phyloP scores from a whole-genome alignment of 257 asterid species.

The Leptodermis oblonga region DNA sequence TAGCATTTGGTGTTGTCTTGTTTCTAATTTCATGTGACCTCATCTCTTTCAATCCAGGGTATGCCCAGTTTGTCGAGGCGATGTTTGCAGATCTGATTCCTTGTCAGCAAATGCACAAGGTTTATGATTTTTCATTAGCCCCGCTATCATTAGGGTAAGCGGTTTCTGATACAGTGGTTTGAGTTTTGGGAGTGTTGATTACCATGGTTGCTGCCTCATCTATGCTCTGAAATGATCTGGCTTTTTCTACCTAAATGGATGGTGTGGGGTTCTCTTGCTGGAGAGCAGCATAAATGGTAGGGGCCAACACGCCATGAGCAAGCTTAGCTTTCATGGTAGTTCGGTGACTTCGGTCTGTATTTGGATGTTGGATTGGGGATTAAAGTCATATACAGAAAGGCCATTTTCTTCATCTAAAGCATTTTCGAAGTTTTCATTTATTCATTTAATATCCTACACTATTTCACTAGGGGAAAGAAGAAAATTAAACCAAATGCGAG shows the following conservation, averaged over 20 bases:
- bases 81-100: conserved; percentile 50
- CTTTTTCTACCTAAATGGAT: neutral
- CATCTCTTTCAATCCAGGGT: conserved; percentile 46
- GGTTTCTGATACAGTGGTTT: neutral
- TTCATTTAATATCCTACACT: too few relatives aligned
- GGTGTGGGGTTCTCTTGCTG: neutral
- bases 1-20: too few relatives aligned
- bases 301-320: too few relatives aligned
- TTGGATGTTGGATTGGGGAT: neutral
- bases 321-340: too few relatives aligned
- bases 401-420: too few relatives aligned
- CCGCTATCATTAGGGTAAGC: neutral
- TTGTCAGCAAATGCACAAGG: conserved; percentile 17
- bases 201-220: too few relatives aligned
- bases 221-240: too few relatives aligned
- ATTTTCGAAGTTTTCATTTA: too few relatives aligned
- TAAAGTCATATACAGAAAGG: neutral
- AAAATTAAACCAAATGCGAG: too few relatives aligned
- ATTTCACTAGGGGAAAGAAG: too few relatives aligned
- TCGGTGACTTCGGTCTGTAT: neutral
- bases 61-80: conserved; percentile 90
- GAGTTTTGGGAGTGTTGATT: too few relatives aligned
- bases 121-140: conserved; percentile 2
- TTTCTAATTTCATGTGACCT: conserved; percentile 2
- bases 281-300: neutral